Conservation (phyloP, 2,329 filamentous ascomycete genomes). For the Beauveria caledonica region DNA sequence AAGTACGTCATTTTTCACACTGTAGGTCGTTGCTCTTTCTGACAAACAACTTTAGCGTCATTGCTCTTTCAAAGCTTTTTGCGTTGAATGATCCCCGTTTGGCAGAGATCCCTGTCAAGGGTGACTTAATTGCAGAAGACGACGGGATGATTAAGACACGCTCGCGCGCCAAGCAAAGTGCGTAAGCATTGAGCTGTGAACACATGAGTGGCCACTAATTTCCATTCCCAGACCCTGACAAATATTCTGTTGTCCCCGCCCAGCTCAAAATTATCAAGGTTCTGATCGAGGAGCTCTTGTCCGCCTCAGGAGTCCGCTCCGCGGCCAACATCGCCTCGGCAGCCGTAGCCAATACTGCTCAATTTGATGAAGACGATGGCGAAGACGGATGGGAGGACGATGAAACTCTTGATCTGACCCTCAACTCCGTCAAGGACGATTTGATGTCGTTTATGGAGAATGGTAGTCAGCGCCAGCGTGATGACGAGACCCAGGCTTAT, state of each 20-base stretch:
- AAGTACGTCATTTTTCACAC: constrained; percentile 54
- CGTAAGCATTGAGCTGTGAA: constrained; percentile 20
- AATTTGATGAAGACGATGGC: constrained; percentile 60
- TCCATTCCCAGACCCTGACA: constrained; percentile 59
- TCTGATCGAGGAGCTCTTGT: constrained; percentile 82
- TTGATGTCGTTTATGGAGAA: constrained; percentile 70
- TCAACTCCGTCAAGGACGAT: constrained; percentile 60
- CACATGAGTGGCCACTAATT: constrained; percentile 16
- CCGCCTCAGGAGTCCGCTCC: constrained; percentile 59
- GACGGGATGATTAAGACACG: constrained; percentile 83
- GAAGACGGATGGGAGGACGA: constrained; percentile 87
- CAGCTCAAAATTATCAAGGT: constrained; percentile 95
- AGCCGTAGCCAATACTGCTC: constrained; percentile 51
- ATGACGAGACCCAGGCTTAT: constrained; percentile 86
- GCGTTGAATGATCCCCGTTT: constrained; percentile 76
- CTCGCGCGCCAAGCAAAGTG: constrained; percentile 78
- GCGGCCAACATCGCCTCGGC: constrained; percentile 56
- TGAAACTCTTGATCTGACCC: constrained; percentile 66
- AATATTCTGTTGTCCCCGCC: constrained; percentile 79
- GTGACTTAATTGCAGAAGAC: constrained; percentile 77
- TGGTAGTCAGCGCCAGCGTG: constrained; percentile 55
- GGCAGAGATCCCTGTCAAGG: constrained; percentile 74
- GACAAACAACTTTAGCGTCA: constrained; percentile 50
- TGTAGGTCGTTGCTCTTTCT: not conserved
- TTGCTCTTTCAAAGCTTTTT: constrained; percentile 87